Conservation (phyloP, 1,139 yeast species). For the Candida freyschussii region DNA sequence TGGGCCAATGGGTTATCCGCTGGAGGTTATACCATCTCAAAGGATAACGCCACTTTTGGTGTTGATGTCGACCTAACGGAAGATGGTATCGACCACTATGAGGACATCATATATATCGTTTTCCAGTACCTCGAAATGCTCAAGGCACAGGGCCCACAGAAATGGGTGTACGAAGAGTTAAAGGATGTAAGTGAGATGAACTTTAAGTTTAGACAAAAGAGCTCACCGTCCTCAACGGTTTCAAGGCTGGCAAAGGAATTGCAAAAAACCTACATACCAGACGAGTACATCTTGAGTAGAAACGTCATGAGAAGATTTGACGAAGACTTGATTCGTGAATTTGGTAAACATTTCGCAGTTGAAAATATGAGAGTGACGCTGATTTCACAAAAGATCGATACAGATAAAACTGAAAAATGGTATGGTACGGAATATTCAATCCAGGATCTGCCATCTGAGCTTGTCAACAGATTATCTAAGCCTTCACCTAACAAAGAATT, state of each 20-base stretch:
- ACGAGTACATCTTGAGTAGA: constrained; percentile 53
- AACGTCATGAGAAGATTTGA: constrained; percentile 57
- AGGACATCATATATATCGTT: constrained; percentile 49
- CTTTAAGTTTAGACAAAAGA: constrained; percentile 67
- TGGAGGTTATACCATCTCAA: constrained; percentile 66
- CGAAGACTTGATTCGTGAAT: constrained; percentile 47
- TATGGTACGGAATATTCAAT: constrained; percentile 79
- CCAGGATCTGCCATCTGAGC: constrained; percentile 38
- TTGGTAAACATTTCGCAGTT: constrained; percentile 45
- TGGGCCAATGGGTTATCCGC: constrained; percentile 80
- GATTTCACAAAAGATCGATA: constrained; percentile 44
- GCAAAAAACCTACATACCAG: constrained; percentile 54
- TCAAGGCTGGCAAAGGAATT: constrained; percentile 44
- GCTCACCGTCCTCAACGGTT: constrained; percentile 56
- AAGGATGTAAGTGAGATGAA: constrained; percentile 40
- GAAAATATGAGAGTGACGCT: constrained; percentile 59
- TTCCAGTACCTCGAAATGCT: constrained; percentile 74
- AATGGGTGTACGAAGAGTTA: constrained; percentile 48
- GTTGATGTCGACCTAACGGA: constrained; percentile 73
- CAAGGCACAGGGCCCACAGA: constrained; percentile 49
- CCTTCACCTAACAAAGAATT: constrained; percentile 38
- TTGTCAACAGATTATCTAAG: constrained; percentile 34
- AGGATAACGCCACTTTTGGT: constrained; percentile 62
- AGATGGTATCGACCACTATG: constrained; percentile 61
- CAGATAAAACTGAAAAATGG: constrained; percentile 63